These are phyloP conservation scores for Phytopythium vexans DNA, from an alignment of 352 stramenopile genomes.

Conservation along the genomic window DNA sequence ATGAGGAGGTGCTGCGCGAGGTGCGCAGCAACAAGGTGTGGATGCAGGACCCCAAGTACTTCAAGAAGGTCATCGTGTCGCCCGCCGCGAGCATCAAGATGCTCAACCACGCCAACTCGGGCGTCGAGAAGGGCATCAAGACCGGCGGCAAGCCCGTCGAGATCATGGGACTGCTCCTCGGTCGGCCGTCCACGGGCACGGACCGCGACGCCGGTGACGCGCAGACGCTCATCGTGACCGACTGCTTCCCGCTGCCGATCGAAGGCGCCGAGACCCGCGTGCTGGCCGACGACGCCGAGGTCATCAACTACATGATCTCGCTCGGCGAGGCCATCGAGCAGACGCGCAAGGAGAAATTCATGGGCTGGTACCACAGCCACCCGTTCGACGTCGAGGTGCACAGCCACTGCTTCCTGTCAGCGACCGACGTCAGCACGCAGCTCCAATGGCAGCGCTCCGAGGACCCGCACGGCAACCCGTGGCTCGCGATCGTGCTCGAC, in stretches of 20 bases:
- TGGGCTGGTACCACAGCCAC: constrained; percentile 99
- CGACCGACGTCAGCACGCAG: constrained; percentile 97
- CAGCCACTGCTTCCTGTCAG: constrained; percentile 97
- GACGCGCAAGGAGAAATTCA: constrained; percentile 96
- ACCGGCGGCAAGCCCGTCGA: constrained; percentile 95
- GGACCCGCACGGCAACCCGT: constrained; percentile 95
- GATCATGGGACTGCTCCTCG: constrained; percentile 99
- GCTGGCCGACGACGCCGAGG: constrained; percentile 95
- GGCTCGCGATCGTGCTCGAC: constrained; percentile 98
- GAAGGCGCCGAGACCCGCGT: constrained; percentile 95
- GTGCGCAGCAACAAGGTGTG: constrained; percentile 86
- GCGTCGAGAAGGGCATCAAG: constrained; percentile 98
- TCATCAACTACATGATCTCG: constrained; percentile 99
- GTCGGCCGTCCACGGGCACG: constrained; percentile 84
- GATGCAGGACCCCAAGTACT: constrained; percentile 94
- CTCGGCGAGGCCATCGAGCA: constrained; percentile 93
- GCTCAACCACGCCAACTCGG: constrained; percentile 97
- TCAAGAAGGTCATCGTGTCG: constrained; percentile 95
- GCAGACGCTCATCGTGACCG: constrained; percentile 95
- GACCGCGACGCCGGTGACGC: constrained; percentile 85
- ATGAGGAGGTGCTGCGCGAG: constrained; percentile 83
- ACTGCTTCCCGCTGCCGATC: constrained; percentile 98
- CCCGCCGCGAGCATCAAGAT: constrained; percentile 95
- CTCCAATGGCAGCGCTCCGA: constrained; percentile 97
- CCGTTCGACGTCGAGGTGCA: constrained; percentile 97